These are phyloP conservation scores for Teratosphaeria viscida DNA, from an alignment of 2,329 filamentous ascomycete species.

Conservation along the genomic window DNA sequence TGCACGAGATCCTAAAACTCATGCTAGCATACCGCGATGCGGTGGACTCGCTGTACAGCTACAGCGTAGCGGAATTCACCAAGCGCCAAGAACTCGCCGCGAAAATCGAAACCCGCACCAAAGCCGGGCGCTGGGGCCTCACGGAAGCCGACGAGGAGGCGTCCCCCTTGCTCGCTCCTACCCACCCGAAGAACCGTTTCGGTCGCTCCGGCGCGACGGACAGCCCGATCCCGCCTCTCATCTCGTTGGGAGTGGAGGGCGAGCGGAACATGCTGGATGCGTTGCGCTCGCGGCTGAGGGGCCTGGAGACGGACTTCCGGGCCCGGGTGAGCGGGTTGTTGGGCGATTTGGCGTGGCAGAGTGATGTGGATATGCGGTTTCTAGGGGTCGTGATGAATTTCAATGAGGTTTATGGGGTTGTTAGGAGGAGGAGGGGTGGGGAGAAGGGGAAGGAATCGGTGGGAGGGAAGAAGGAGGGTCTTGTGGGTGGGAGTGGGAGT, in stretches of 20 bases:
- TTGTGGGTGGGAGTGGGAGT: background rate
- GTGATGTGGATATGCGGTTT: constrained; percentile 91
- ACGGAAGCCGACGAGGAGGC: constrained; percentile 44
- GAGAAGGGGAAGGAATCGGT: background rate
- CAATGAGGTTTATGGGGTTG: constrained; percentile 86
- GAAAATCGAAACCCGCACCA: constrained; percentile 55
- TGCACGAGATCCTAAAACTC: constrained; percentile 82
- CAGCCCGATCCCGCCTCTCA: constrained; percentile 33
- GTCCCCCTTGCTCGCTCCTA: constrained; percentile 11
- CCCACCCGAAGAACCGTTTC: constrained; percentile 5
- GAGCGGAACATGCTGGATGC: constrained; percentile 61
- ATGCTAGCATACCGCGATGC: constrained; percentile 93
- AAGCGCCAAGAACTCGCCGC: constrained; percentile 76
- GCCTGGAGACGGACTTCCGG: constrained; percentile 66
- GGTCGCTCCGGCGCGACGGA: constrained; percentile 13
- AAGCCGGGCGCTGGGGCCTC: constrained; percentile 54
- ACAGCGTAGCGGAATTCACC: constrained; percentile 89
- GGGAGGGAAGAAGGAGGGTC: background rate
- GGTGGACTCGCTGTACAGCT: constrained; percentile 88
- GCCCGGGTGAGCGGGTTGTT: constrained; percentile 68
- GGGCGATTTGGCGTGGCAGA: constrained; percentile 84
- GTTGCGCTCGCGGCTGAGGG: constrained; percentile 60
- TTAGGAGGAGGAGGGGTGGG: constrained; percentile 45
- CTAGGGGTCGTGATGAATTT: constrained; percentile 98
- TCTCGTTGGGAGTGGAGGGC: constrained; percentile 28